Evolutionary conservation across 768 basidiomycete genomes (phyloP).

Genomic region (Termitomyces sp.): DNA sequence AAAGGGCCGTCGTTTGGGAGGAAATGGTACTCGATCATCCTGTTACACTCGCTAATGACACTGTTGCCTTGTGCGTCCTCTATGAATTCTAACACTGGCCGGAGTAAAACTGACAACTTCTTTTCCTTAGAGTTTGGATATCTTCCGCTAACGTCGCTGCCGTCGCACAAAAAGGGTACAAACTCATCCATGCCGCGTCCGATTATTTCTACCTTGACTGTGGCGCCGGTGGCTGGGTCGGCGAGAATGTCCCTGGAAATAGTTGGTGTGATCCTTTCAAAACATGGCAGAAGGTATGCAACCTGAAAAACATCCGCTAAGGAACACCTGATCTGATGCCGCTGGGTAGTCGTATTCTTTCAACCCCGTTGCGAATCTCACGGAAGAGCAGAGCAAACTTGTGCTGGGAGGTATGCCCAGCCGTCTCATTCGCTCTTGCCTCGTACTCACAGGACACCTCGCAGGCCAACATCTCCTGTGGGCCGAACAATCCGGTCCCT

Average conservation of each 20-base stretch:
- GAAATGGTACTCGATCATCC: constrained; percentile 62
- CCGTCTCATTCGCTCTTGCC: not conserved
- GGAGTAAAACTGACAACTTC: not conserved
- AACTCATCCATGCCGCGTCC: constrained; percentile 62
- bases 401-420: constrained; percentile 56
- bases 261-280: constrained; percentile 81
- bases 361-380: constrained; percentile 60
- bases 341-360: constrained; percentile 53
- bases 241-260: constrained; percentile 36
- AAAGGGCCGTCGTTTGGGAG: constrained; percentile 83
- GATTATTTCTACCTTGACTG: constrained; percentile 83
- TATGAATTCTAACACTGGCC: not conserved
- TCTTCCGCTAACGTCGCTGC: constrained; percentile 52
- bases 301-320: no score
- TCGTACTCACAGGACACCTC: not conserved
- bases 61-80: constrained; percentile 47
- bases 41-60: constrained; percentile 41
- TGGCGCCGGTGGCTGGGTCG: constrained; percentile 69
- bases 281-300: constrained; percentile 62
- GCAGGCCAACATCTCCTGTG: constrained; percentile 63
- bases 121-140: constrained; percentile 56
- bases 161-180: constrained; percentile 55
- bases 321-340: not conserved
- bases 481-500: constrained; percentile 66
- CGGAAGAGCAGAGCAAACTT: constrained; percentile 39